phyloP scores from a whole-genome alignment of 495 filamentous ascomycete genomes.

The Daldinia loculata region DNA sequence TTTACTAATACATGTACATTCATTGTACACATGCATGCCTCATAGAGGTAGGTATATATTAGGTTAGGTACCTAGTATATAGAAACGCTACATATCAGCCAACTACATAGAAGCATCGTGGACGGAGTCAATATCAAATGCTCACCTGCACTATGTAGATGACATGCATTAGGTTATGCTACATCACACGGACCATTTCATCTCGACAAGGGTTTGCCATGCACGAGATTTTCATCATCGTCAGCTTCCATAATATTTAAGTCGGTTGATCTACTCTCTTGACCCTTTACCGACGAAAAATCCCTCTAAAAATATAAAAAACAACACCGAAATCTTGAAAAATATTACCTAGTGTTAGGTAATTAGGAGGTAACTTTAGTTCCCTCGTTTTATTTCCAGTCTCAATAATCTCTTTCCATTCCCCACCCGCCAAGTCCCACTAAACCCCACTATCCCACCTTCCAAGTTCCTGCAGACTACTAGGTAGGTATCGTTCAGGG shows the following conservation, averaged over 20 bases:
- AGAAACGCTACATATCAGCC: not conserved
- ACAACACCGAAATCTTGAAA: too few relatives aligned
- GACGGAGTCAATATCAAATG: not conserved
- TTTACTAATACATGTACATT: not conserved
- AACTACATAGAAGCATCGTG: not conserved
- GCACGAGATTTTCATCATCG: slow-evolving; percentile 1
- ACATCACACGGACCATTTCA: slow-evolving; percentile 7
- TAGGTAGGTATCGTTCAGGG: not conserved
- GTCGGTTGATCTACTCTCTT: not conserved
- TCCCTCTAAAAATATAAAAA: not conserved
- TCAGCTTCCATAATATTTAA: not conserved
- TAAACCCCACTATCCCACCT: slow-evolving; percentile 16
- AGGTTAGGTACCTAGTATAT: not conserved
- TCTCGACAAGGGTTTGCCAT: not conserved
- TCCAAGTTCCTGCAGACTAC: slow-evolving; percentile 3
- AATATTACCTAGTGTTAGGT: too few relatives aligned
- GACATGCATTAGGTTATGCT: slow-evolving; percentile 5
- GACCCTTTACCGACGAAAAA: not conserved
- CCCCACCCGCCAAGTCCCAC: slow-evolving; percentile 4
- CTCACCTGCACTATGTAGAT: not conserved
- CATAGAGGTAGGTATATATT: not conserved
- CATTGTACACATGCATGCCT: too few relatives aligned
- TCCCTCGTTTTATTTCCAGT: not conserved
- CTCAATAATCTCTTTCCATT: not conserved
- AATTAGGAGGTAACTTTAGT: not conserved